Evolutionary conservation across 108 stramenopile genomes (phyloP), one percentile per base, ranked within the genome.

Genomic region (Chaetoceros muelleri): DNA sequence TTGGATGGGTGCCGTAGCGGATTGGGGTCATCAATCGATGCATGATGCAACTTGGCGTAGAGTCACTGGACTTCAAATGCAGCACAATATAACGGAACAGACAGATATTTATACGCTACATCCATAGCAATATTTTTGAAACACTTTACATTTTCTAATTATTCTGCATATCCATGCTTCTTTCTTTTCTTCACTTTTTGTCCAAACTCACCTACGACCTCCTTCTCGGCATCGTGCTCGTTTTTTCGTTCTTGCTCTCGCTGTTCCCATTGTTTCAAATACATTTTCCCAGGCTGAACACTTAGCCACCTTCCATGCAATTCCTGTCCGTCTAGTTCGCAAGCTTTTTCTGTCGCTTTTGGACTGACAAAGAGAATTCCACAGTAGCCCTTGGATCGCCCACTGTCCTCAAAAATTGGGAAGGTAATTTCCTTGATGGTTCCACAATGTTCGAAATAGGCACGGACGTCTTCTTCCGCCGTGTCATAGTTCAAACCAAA

Each of bases 401-500:
- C 81, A 26, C 75, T 77, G 61, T 88, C 87, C 34, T 88, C 83
- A 70, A 78, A 88, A 8, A 34, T 68, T 23, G 87, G 87, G 56
- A 88, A 88, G 10, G 69, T 72, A 18, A 87, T 55, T 21, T 78
- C 69, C 27, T 74, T 60, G 46, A 87, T 81, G 13, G 57, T 57
- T 17, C 80, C 80, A 59, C 79, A 78, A 29, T 75, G 49, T 25
- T 68, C 24, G 44, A 88, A 78, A 30, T 78, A 82, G 0, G 63
- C 46, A 2, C 67, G 67, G n/a, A 84, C 58, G 52, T 88, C 83
- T 19, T 73, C 56, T 53, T 82, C 67, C 17, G 80, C 80, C 3
- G 83, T 79, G 2, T 80, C 75, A 56, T 84, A 88, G 53, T 80
- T 80, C 24, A 88, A 53, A n/a, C 87, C 87, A 66, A 87, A 87